Evolutionary conservation across 2,329 filamentous ascomycete genomes (phyloP), one percentile per base, ranked within the genome.

Genomic region (Dactylellina cionopaga): DNA sequence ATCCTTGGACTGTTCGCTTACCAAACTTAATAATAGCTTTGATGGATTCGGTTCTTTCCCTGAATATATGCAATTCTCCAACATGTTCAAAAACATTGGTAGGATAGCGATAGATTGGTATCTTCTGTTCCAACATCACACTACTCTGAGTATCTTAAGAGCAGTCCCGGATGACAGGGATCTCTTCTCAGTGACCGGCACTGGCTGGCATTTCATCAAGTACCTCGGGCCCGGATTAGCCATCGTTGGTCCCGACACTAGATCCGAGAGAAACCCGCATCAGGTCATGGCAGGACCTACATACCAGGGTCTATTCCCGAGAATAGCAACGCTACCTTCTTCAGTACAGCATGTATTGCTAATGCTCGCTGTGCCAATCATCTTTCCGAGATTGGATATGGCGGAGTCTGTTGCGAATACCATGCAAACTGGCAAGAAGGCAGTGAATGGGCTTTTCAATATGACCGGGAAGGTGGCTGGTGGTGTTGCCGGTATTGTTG

Each of bases 191-290:
- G 90, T 99, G 62, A 98, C 95, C 0, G 94, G 95, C n/a, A 90
- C 90, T 17, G 95, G 95, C 5, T 99, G 95, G 95, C 95, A 99
- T 80, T 99, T 98, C 80, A 88, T 99, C 81, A 99, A 99, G 81
- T 97, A 91, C 77, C 87, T 99, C 4, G 95, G 95, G 0, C 95
- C 95, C 0, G 91, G 91, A 3, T 89, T 99, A 10, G 92, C 92
- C 0, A 90, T 96, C 0, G 89, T 96, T 54, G 95, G 94, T 0
- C 90, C 92, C 1, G 95, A 99, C 80, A 94, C 92, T 76, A 88
- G 95, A 56, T 96, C 93, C 3, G 95, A 99, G 81, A 85, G 95
- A 55, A 96, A 91, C 58, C 92, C 92, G 72, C 89, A 89, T 73
- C 92, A 96, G 77, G 95, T 99, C 60, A 90, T 99, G 85, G 94